These are phyloP conservation scores for Fusarium chuoi DNA, from an alignment of 2,329 filamentous ascomycete species.

Conservation along the genomic window DNA sequence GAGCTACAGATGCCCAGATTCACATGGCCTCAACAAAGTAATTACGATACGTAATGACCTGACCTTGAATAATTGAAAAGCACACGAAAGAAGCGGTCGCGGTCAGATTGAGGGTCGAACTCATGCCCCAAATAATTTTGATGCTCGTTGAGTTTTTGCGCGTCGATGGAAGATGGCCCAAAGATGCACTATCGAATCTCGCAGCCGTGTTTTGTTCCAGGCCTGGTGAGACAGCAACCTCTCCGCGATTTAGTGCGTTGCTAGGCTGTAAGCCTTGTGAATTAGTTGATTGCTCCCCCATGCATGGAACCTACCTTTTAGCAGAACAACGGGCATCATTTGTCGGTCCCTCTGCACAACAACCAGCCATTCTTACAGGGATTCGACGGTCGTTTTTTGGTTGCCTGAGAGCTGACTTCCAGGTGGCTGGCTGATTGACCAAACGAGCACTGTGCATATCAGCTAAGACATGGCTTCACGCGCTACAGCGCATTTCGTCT, in stretches of 20 bases:
- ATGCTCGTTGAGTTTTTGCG: background rate
- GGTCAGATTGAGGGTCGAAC: background rate
- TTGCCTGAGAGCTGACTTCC: background rate
- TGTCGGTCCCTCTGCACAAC: background rate
- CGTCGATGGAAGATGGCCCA: background rate
- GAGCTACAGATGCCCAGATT: background rate
- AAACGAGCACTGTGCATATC: background rate
- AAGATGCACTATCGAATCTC: background rate
- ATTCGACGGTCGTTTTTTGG: background rate
- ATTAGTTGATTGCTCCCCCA: background rate
- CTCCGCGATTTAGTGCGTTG: background rate
- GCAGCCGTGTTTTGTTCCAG: background rate
- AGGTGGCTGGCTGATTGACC: slow-evolving; percentile 2
- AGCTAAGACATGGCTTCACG: background rate
- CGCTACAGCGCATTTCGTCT: background rate
- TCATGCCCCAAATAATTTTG: too few species aligned
- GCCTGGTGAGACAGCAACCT: background rate
- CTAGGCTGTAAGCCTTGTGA: background rate
- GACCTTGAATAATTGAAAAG: background rate
- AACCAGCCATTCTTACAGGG: background rate
- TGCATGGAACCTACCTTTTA: background rate
- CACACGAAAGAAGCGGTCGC: background rate
- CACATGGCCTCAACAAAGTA: background rate
- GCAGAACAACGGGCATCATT: background rate
- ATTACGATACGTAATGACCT: background rate